Evolutionary conservation across 2,329 filamentous ascomycete genomes (phyloP), one percentile per base, ranked within the genome.

Genomic region (Colletotrichum simmondsii): DNA sequence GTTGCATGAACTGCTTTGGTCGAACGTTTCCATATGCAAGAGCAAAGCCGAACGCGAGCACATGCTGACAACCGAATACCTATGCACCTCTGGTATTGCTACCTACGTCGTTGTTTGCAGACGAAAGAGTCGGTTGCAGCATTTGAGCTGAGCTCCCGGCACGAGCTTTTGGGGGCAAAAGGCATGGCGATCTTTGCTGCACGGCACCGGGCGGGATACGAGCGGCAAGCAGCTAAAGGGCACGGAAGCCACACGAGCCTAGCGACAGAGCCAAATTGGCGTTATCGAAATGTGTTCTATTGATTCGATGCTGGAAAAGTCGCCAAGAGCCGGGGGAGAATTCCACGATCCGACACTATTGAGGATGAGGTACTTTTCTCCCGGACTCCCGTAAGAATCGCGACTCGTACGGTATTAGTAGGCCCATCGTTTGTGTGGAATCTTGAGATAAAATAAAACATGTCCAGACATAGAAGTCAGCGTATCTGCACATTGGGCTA

Each of bases 241-340:
- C 8, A 53, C 16, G 32, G 26, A 35, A 53, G 32, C 53, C 66
- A 30, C 46, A 58, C 52, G 42, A 32, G 28, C 26, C 58, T 22
- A 61, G 22, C 26, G 24, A 8, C 7, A n/a, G 16, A 53, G 42
- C 24, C 42, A 60, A 64, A 56, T 58, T 56, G 59, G 35, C 32
- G 16, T 70, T 60, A 24, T 52, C 22, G 65, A 65, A 64, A 72
- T 58, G 70, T 72, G 59, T 65, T 26, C 65, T 35, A 22, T 69
- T 63, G 26, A 24, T 24, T 42, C 49, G 12, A 30, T 26, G 42
- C 28, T 53, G 54, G 3, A n/a, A 58, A 30, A 19, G n/a, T 26
- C 19, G 58, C 65, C 58, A 68, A 62, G 37, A 52, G 26, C 16
- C 49, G 42, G 56, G 59, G 49, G 26, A 58, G 37, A 26, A 71